Evolutionary conservation across 2,329 filamentous ascomycete species (phyloP), one percentile per base, ranked within the genome.

Genomic region (Verticillium tricorpus): DNA sequence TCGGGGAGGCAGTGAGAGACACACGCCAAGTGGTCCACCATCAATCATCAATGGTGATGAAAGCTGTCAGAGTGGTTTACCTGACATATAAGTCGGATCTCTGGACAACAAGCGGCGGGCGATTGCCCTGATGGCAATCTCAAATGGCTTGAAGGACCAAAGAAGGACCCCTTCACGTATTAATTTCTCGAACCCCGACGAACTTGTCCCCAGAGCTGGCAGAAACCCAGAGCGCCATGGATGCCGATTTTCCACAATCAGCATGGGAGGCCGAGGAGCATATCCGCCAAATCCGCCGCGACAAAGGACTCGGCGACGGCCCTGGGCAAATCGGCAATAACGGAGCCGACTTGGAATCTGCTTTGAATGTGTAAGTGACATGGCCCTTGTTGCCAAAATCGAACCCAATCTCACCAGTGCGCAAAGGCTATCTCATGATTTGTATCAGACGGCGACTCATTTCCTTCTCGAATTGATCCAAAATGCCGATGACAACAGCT

Each of bases 401-500:
- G 12, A 56, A 8, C 14, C 22, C 52, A 14, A 28, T 17, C 54
- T 56, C 14, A 52, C 45, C n/a, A 15, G 2, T 5, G 28, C 5
- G 28, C 6, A 28, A 40, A 68, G 67, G 54, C 60, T 70, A 25
- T 67, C 69, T 2, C 56, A 70, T 12, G 61, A 76, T 55, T 67
- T 76, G 5, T 76, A 79, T 61, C 66, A 67, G 34, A 72, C 66
- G 15, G 62, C 68, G 2, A 72, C 74, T 3, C 74, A 73, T 61
- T 78, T 78, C 64, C 66, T 78, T 4, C 69, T 76, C 8, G 76
- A 78, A 61, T 67, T 78, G 1, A 71, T 78, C 35, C 77, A 78
- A 57, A 79, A 78, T 66, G 76, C 75, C 5, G 76, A 78, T 57
- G 77, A 78, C 64, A 77, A 76, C 64, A 61, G n/a, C 8, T 77